A percentile compares a stretch with the other conserved stretches of the same genome.
Evolutionary conservation across 805 yeast species (phyloP).

Genomic region (Saturnispora ahearnii): DNA sequence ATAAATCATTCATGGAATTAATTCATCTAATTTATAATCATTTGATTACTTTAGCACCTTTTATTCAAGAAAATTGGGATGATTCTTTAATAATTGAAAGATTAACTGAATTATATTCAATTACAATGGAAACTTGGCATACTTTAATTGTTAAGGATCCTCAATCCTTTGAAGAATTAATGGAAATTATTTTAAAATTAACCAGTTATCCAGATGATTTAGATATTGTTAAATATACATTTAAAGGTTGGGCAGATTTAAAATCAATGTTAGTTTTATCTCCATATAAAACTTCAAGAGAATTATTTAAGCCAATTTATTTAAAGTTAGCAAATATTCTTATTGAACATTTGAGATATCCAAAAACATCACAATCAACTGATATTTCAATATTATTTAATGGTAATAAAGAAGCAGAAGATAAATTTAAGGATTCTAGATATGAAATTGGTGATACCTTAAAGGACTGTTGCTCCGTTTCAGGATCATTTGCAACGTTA

Average conservation of each 20-base stretch:
- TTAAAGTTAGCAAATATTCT: constrained; percentile 50
- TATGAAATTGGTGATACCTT: constrained; percentile 97
- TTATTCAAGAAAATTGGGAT: constrained; percentile 38
- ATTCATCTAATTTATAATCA: constrained; percentile 39
- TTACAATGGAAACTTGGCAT: constrained; percentile 96
- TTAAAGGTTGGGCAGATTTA: constrained; percentile 83
- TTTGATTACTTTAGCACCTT: constrained; percentile 51
- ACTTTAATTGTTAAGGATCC: constrained; percentile 72
- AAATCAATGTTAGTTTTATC: constrained; percentile 61
- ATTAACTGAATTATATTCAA: constrained; percentile 69
- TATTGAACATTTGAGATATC: constrained; percentile 67
- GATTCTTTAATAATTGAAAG: constrained; percentile 63
- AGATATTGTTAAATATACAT: constrained; percentile 83
- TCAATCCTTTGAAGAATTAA: constrained; percentile 57
- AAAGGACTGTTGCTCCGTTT: constrained; percentile 88
- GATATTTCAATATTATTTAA: constrained; percentile 44
- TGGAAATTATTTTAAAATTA: constrained; percentile 61
- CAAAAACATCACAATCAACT: constrained; percentile 33
- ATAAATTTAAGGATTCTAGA: constrained; percentile 86
- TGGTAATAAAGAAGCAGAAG: constrained; percentile 72
- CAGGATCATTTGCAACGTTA: constrained; percentile 67
- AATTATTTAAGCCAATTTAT: constrained; percentile 46
- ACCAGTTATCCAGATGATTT: constrained; percentile 72
- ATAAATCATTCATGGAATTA: constrained; percentile 39
- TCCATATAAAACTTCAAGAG: constrained; percentile 45